phyloP scores from a whole-genome alignment of 371 early-diverging fungal genomes.

The Mucor indicus region DNA sequence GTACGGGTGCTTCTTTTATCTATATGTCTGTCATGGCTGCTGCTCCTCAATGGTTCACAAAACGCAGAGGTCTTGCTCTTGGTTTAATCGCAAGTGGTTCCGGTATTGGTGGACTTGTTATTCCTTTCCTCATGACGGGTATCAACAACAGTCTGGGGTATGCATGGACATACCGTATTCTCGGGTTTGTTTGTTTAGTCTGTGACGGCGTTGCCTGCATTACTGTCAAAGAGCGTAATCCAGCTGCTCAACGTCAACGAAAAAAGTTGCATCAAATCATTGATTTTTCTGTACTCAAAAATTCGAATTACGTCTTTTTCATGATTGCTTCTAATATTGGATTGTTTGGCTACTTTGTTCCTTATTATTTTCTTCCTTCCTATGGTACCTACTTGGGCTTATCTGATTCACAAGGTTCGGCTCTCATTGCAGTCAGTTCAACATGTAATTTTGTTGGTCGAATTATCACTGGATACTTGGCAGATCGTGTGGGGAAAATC shows the following conservation, averaged over 20 bases:
- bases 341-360: conserved; percentile 32
- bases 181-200: conserved; percentile 48
- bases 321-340: conserved; percentile 22
- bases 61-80: conserved; percentile 64
- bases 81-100: conserved; percentile 75
- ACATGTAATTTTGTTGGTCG: conserved; percentile 29
- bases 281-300: conserved; percentile 7
- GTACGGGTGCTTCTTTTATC: conserved; percentile 45
- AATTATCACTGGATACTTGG: conserved; percentile 22
- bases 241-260: conserved; percentile 7
- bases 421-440: conserved; percentile 26
- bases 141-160: conserved; percentile 54
- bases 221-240: conserved; percentile 36
- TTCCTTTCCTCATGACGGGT: conserved; percentile 61
- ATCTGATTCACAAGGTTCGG: conserved; percentile 25
- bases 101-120: conserved; percentile 74
- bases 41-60: conserved; percentile 73
- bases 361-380: conserved; percentile 34
- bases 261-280: conserved; percentile 10
- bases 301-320: conserved; percentile 23
- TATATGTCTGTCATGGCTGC: conserved; percentile 34
- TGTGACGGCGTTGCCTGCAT: conserved; percentile 32
- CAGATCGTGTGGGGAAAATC: conserved; percentile 56
- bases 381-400: conserved; percentile 27
- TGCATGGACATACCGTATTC: conserved; percentile 54